phyloP scores from a whole-genome alignment of 2,329 filamentous ascomycete species.

The Byssochlamys sp. region DNA sequence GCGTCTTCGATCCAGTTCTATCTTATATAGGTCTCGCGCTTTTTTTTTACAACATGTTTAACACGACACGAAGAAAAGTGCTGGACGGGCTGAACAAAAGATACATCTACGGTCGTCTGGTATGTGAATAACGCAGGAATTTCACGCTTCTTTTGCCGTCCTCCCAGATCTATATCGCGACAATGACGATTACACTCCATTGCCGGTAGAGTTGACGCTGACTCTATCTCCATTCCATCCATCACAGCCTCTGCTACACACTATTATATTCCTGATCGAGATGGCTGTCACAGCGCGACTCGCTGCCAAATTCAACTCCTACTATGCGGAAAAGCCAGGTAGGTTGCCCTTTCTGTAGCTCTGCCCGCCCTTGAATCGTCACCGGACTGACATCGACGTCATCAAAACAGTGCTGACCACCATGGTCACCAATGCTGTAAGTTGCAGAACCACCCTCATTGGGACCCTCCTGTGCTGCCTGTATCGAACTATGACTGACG shows the following conservation, averaged over 20 bases:
- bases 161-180: background rate
- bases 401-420: slow-evolving; percentile 69
- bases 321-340: slow-evolving; percentile 85
- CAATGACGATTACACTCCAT: background rate
- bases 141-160: background rate
- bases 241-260: slow-evolving; percentile 72
- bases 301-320: slow-evolving; percentile 78
- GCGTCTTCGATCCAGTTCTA: slow-evolving; percentile 16
- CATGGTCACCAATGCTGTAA: slow-evolving; percentile 93
- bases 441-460: slow-evolving; percentile 14
- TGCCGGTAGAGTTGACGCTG: slow-evolving; percentile 1
- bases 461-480: slow-evolving; percentile 1
- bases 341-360: slow-evolving; percentile 21
- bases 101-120: slow-evolving; percentile 40
- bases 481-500: slow-evolving; percentile 6
- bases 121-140: slow-evolving; percentile 16
- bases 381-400: slow-evolving; percentile 10
- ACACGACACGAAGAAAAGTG: slow-evolving; percentile 30
- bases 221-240: slow-evolving; percentile 7
- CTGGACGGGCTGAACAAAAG: slow-evolving; percentile 37
- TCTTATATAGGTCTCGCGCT: slow-evolving; percentile 8
- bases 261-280: slow-evolving; percentile 75
- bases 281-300: slow-evolving; percentile 77
- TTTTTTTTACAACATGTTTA: slow-evolving; percentile 29
- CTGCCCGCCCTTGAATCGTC: background rate